Percentiles rank a stretch among this genome's conserved stretches.
Evolutionary conservation across 306 rosid genomes (phyloP).

Genomic region (Cicer judaicum): DNA sequence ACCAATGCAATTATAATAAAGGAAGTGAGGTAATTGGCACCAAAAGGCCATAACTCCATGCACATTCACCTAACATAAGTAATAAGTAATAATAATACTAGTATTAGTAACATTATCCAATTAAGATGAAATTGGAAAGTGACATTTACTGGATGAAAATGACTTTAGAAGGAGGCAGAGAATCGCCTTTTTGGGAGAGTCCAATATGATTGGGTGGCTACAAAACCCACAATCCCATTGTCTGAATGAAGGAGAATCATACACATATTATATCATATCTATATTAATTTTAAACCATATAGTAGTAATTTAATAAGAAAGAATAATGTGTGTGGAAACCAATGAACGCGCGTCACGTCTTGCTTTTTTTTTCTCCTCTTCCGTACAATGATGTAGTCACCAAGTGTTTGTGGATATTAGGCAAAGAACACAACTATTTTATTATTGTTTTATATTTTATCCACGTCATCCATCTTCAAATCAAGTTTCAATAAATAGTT

Average conservation of each 20-base stretch:
- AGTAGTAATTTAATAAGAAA: slow-evolving; percentile 34
- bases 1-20: slow-evolving; percentile 17
- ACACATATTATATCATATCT: slow-evolving; percentile 10
- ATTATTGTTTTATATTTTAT: no score
- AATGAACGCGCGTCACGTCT: slow-evolving; percentile 49
- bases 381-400: neutral
- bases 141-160: slow-evolving; percentile 46
- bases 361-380: slow-evolving; percentile 40
- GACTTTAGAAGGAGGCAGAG: slow-evolving; percentile 81
- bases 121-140: slow-evolving; percentile 48
- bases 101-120: slow-evolving; percentile 43
- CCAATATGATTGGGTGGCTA: slow-evolving; percentile 55
- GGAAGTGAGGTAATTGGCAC: slow-evolving; percentile 33
- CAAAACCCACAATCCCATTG: slow-evolving; percentile 46
- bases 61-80: slow-evolving; percentile 13
- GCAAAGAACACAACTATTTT: neutral
- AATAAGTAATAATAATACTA: no score
- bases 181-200: slow-evolving; percentile 53
- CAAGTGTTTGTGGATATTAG: neutral
- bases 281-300: slow-evolving; percentile 27
- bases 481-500: neutral
- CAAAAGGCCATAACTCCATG: slow-evolving; percentile 28
- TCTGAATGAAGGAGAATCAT: slow-evolving; percentile 45
- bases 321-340: slow-evolving; percentile 63
- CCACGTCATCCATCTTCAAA: neutral